These are phyloP conservation scores for Dacryopinax primogenitus DNA, from an alignment of 768 basidiomycete species.

Conservation along the genomic window DNA sequence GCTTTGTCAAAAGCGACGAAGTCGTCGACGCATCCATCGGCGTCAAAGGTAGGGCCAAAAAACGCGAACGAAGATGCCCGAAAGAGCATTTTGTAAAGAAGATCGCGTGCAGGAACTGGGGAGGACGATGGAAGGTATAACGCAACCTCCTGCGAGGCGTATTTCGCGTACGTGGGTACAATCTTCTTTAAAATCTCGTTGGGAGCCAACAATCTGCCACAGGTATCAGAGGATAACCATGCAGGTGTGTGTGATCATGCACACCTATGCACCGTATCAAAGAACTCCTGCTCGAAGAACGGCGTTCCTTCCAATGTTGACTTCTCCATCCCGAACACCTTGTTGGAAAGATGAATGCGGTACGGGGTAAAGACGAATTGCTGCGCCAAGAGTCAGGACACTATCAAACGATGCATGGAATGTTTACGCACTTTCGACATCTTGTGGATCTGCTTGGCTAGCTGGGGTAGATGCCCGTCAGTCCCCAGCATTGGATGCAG, in stretches of 20 bases:
- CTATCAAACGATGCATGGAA: not conserved
- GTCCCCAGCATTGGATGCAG: conserved; percentile 18
- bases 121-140: conserved; percentile 14
- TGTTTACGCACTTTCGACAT: not conserved
- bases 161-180: conserved; percentile 10
- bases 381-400: conserved; percentile 10
- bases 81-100: conserved; percentile 1
- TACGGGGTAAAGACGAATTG: conserved; percentile 16
- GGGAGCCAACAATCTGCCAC: not conserved
- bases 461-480: not conserved
- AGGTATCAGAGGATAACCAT: conserved; percentile 15
- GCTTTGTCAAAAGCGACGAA: conserved; percentile 20
- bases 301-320: not conserved
- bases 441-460: not conserved
- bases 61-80: conserved; percentile 17
- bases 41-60: conserved; percentile 20
- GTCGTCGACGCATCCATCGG: not conserved
- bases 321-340: conserved; percentile 17
- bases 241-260: conserved; percentile 13
- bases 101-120: conserved; percentile 14
- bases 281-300: conserved; percentile 14
- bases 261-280: conserved; percentile 15
- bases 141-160: not conserved
- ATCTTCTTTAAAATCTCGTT: conserved; percentile 10
- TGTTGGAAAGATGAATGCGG: conserved; percentile 14